phyloP scores from a whole-genome alignment of 2,329 filamentous ascomycete genomes.

The Clarireedia sp. region DNA sequence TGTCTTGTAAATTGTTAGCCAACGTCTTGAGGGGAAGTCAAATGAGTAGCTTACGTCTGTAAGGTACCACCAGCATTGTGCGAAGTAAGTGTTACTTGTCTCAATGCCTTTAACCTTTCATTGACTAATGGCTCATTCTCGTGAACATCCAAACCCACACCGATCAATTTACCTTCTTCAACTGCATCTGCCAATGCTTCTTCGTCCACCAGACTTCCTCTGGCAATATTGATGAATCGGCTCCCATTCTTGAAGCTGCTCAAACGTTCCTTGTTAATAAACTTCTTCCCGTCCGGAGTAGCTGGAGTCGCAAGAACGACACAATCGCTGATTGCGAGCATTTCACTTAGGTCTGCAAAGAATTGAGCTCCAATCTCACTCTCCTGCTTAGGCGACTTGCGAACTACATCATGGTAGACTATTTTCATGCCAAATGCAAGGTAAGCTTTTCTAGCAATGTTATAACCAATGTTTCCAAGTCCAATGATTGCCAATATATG shows the following conservation, averaged over 20 bases:
- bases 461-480: constrained; percentile 57
- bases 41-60: constrained; percentile 38
- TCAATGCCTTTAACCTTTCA: constrained; percentile 22
- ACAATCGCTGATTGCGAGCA: constrained; percentile 49
- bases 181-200: constrained; percentile 53
- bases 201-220: constrained; percentile 58
- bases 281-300: constrained; percentile 35
- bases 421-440: constrained; percentile 60
- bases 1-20: constrained; percentile 17
- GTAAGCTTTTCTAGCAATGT: constrained; percentile 50
- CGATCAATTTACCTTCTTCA: constrained; percentile 40
- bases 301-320: constrained; percentile 54
- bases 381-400: constrained; percentile 31
- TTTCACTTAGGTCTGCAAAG: constrained; percentile 41
- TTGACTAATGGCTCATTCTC: constrained; percentile 44
- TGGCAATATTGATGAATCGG: constrained; percentile 57
- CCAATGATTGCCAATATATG: constrained; percentile 60
- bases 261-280: constrained; percentile 44
- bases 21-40: accelerated
- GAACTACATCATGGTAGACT: constrained; percentile 51
- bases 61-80: constrained; percentile 62
- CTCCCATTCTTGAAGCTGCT: constrained; percentile 44
- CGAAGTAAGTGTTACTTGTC: constrained; percentile 47
- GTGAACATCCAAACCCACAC: constrained; percentile 58
- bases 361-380: constrained; percentile 43